Evolutionary conservation across 805 yeast species (phyloP).

Genomic region (Pichia deserticola): DNA sequence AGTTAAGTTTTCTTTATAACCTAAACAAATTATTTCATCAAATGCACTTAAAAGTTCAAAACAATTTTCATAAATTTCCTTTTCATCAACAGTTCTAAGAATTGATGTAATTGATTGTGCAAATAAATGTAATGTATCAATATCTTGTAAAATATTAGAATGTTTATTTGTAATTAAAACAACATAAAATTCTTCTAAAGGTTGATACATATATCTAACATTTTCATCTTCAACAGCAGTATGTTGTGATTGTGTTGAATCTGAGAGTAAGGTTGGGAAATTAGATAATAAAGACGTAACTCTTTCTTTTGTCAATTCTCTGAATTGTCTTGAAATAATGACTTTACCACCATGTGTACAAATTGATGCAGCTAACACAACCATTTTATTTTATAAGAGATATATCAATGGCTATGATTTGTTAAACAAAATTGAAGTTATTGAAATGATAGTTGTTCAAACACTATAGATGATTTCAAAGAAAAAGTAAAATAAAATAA

Average conservation of each 20-base stretch:
- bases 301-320: constrained; percentile 74
- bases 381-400: constrained; percentile 35
- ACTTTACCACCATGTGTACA: constrained; percentile 93
- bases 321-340: constrained; percentile 84
- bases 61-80: constrained; percentile 74
- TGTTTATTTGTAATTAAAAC: constrained; percentile 85
- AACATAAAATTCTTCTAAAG: constrained; percentile 87
- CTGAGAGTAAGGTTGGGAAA: constrained; percentile 72
- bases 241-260: constrained; percentile 65
- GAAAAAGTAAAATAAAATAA: no score
- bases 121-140: constrained; percentile 82
- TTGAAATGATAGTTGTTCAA: neutral
- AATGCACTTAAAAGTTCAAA: constrained; percentile 88
- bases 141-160: constrained; percentile 89
- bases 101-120: constrained; percentile 73
- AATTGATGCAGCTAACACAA: constrained; percentile 86
- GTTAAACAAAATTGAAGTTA: neutral
- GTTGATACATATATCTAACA: constrained; percentile 91
- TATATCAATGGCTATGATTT: no score
- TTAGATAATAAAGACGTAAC: constrained; percentile 79
- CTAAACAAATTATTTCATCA: constrained; percentile 86
- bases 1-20: constrained; percentile 83
- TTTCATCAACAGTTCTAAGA: constrained; percentile 67
- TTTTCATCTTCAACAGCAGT: constrained; percentile 90
- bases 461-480: no score